Evolutionary conservation across 2,329 filamentous ascomycete genomes (phyloP), one percentile per base, ranked within the genome.

Genomic region (Fusarium buharicum): DNA sequence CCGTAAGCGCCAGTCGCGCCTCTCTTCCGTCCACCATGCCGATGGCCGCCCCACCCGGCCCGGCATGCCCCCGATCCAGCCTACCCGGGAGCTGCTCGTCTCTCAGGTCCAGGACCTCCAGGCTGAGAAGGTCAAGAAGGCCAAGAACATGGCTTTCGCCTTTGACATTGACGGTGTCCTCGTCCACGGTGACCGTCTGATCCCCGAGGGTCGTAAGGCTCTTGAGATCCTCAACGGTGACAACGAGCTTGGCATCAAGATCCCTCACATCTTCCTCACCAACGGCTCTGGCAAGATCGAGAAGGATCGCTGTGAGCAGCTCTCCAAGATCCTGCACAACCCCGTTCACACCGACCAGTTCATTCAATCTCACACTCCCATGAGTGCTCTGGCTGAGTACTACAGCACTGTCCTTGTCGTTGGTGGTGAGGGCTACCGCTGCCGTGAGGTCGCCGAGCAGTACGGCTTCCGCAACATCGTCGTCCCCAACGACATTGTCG

Each of bases 221-320:
- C 83, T 97, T 10, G 78, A 80, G 33, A 88, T 87, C 69, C 86
- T 97, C n/a, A 87, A 93, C 69, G 77, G 83, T 36, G 82, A 92
- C 71, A 81, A 84, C 47, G 87, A 92, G 78, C 85, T 92, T 45
- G 89, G 89, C 59, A 91, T 92, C 79, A 90, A 89, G 82, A 91
- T 92, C 48, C 93, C 93, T 2, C 96, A 94, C 79, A 94, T 97
- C 71, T 84, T 97, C 28, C 84, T 97, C 61, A 97, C 93, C 64
- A 97, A 97, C 77, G 93, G 93, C 68, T 94, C 93, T 46, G 93
- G 93, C 53, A 96, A 96, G 80, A 92, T 91, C 2, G 93, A 96
- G 77, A 86, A 88, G 65, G 92, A 94, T 76, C 86, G 92, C 55
- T 96, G 92, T 71, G 79, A 86, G 30, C 91, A 96, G 72, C 84